A percentile compares a stretch with the other conserved stretches of the same genome.
phyloP scores from a whole-genome alignment of 2,329 filamentous ascomycete genomes.

The Colletotrichum chlorophyti region DNA sequence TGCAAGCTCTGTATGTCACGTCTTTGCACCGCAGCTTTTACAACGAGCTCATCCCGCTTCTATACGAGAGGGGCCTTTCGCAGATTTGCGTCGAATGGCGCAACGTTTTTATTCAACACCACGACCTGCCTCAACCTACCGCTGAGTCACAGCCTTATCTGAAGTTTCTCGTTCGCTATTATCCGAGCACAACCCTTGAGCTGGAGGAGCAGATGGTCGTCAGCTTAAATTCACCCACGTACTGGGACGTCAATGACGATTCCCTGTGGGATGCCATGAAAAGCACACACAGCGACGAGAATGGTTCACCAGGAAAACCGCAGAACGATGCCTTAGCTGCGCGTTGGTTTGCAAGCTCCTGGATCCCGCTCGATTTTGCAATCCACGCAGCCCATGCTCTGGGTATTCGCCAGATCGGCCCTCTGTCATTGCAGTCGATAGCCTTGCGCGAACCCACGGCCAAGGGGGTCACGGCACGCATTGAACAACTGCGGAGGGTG shows the following conservation, averaged over 20 bases:
- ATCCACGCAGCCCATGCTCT: slow-evolving; percentile 74
- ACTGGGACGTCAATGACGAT: slow-evolving; percentile 14
- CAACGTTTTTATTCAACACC: slow-evolving; percentile 43
- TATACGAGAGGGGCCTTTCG: slow-evolving; percentile 55
- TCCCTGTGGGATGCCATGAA: slow-evolving; percentile 43
- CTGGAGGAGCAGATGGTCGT: slow-evolving; percentile 42
- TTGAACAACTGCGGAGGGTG: slow-evolving; percentile 65
- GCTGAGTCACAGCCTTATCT: slow-evolving; percentile 54
- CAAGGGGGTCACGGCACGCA: slow-evolving; percentile 61
- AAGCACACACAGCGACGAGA: slow-evolving; percentile 45
- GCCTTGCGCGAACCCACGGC: slow-evolving; percentile 68
- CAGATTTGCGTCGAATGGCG: slow-evolving; percentile 56
- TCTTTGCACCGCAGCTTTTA: slow-evolving; percentile 53
- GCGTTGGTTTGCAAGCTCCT: slow-evolving; percentile 77
- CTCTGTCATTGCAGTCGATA: slow-evolving; percentile 79
- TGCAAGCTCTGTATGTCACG: slow-evolving; percentile 53
- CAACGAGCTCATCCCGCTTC: slow-evolving; percentile 56
- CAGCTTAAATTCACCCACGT: slow-evolving; percentile 2
- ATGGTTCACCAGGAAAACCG: slow-evolving; percentile 49
- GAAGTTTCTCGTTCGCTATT: slow-evolving; percentile 54
- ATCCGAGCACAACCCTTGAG: slow-evolving; percentile 45
- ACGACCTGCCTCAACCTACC: slow-evolving; percentile 48
- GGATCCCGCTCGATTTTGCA: slow-evolving; percentile 75
- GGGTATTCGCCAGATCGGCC: slow-evolving; percentile 75
- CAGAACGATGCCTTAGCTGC: slow-evolving; percentile 76